Conservation (phyloP, 108 stramenopile species). For the Skeletonema potamos region DNA sequence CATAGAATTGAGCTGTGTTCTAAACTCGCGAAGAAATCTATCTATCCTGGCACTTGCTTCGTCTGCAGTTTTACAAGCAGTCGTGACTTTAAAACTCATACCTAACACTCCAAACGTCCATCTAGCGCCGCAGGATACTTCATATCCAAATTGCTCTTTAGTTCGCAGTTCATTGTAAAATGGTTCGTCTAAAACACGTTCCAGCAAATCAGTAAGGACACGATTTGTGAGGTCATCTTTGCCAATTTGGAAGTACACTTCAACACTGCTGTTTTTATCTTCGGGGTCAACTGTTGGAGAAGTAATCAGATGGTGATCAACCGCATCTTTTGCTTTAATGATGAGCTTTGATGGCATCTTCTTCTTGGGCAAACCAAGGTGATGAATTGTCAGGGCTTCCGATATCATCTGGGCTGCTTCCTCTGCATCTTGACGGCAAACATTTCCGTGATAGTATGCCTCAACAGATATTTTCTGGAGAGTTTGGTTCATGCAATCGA, state of each 20-base stretch:
- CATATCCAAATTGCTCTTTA: conserved; percentile 48
- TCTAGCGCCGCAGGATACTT: conserved; percentile 40
- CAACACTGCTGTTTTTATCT: conserved; percentile 79
- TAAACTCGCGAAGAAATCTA: conserved; percentile 65
- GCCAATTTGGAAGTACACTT: conserved; percentile 82
- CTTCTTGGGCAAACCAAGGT: conserved; percentile 57
- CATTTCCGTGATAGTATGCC: conserved; percentile 75
- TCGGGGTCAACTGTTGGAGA: conserved; percentile 64
- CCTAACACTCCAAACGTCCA: conserved; percentile 71
- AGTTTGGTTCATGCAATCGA: conserved; percentile 43
- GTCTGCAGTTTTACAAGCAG: conserved; percentile 60
- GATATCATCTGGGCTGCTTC: conserved; percentile 46
- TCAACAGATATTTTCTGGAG: conserved; percentile 60
- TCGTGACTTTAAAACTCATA: conserved; percentile 69
- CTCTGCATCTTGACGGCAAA: conserved; percentile 50
- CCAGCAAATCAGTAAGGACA: conserved; percentile 69
- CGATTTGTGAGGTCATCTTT: conserved; percentile 61
- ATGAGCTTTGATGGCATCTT: conserved; percentile 62
- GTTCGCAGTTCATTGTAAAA: conserved; percentile 77
- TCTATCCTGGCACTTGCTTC: conserved; percentile 65
- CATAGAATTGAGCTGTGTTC: conserved; percentile 56
- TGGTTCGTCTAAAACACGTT: conserved; percentile 79
- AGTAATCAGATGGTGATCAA: conserved; percentile 18
- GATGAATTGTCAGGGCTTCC: conserved; percentile 26
- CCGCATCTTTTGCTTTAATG: conserved; percentile 18